A percentile compares a stretch with the other conserved stretches of the same genome.
phyloP scores from a whole-genome alignment of 768 basidiomycete species.

The Omphalotus guepiniiformis region DNA sequence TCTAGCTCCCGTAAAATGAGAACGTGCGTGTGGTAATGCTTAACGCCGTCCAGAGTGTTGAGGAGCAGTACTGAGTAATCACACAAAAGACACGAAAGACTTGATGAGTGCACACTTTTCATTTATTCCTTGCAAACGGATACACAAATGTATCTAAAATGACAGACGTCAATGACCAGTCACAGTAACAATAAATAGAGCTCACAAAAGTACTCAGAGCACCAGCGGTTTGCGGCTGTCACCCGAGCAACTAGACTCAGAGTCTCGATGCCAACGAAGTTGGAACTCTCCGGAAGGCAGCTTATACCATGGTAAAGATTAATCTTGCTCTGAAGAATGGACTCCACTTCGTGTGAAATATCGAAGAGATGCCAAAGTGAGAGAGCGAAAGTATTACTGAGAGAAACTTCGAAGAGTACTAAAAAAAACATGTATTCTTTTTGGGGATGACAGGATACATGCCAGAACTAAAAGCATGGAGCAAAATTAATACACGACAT shows the following conservation, averaged over 20 bases:
- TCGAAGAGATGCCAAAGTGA: slow-evolving; percentile 86
- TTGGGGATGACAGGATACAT: not conserved
- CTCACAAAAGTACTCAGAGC: not conserved
- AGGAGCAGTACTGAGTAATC: slow-evolving; percentile 66
- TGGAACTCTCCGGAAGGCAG: slow-evolving; percentile 14
- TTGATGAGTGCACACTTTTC: no score
- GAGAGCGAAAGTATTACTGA: no score
- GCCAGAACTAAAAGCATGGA: not conserved
- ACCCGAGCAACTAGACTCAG: not conserved
- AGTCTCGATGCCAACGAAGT: not conserved
- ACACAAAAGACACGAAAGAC: no score
- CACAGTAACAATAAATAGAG: not conserved
- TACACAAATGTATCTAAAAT: no score
- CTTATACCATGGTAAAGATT: slow-evolving; percentile 25
- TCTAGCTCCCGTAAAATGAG: slow-evolving; percentile 98
- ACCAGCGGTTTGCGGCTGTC: no score
- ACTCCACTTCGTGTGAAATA: slow-evolving; percentile 59
- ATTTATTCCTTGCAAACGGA: no score
- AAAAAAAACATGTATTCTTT: not conserved
- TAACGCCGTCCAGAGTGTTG: slow-evolving; percentile 94
- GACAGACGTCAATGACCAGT: no score
- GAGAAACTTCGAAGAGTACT: no score
- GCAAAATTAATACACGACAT: slow-evolving; percentile 4
- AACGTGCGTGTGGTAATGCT: slow-evolving; percentile 66
- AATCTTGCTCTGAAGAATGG: slow-evolving; percentile 85